These are phyloP conservation scores for Aspergillus brunneoviolaceus DNA, from an alignment of 2,329 filamentous ascomycete genomes.

Conservation along the genomic window DNA sequence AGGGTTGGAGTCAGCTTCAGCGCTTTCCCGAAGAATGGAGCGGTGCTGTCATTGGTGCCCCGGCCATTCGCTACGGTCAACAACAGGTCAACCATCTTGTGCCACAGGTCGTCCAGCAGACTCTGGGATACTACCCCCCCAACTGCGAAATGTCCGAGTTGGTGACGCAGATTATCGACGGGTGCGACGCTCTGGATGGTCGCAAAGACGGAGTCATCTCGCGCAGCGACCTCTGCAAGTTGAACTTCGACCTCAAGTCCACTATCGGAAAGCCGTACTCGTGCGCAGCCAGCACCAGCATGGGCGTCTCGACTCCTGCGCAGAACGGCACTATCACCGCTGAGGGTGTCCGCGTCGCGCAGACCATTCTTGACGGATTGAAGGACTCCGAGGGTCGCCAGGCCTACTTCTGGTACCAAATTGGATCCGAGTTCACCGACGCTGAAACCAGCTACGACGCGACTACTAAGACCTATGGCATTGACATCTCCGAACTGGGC, in stretches of 20 bases:
- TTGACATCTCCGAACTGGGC: constrained; percentile 34
- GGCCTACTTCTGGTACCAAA: constrained; percentile 41
- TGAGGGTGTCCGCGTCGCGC: constrained; percentile 33
- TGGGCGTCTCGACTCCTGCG: constrained; percentile 26
- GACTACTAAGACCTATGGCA: constrained; percentile 28
- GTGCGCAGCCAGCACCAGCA: constrained; percentile 37
- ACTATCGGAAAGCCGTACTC: constrained; percentile 50
- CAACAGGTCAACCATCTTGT: constrained; percentile 47
- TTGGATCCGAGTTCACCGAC: constrained; percentile 29
- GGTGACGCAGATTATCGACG: constrained; percentile 54
- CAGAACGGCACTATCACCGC: constrained; percentile 35
- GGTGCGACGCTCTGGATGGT: constrained; percentile 58
- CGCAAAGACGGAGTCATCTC: constrained; percentile 55
- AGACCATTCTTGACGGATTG: constrained; percentile 41
- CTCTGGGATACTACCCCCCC: constrained; percentile 45
- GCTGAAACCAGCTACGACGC: constrained; percentile 29
- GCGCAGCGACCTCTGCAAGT: constrained; percentile 49
- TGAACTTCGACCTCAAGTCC: constrained; percentile 48
- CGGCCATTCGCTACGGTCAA: constrained; percentile 48
- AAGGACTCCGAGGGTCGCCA: constrained; percentile 42
- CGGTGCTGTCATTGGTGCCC: constrained; percentile 48
- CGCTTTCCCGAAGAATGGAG: constrained; percentile 51
- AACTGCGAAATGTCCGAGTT: constrained; percentile 34
- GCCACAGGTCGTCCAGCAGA: constrained; percentile 40
- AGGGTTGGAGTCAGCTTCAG: constrained; percentile 54